Percentiles rank a stretch among this genome's conserved stretches.
Conservation (phyloP, 2,329 filamentous ascomycete species). For the Ophiocordyceps camponoti-leonardi region DNA sequence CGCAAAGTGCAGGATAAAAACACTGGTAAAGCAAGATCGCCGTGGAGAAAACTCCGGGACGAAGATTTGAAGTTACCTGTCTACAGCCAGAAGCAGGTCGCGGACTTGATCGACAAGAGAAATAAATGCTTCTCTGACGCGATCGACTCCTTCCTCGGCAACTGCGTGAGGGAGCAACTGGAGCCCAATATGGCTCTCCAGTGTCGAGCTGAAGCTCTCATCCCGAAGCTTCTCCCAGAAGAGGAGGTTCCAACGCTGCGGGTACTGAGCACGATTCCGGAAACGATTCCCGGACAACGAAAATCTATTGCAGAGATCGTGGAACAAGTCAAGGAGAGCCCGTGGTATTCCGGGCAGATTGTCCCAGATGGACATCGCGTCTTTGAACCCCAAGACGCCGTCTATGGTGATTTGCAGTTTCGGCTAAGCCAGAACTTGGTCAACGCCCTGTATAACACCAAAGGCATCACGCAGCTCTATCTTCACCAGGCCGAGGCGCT, state of each 20-base stretch:
- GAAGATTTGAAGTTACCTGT: conserved; percentile 84
- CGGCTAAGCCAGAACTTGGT: conserved; percentile 77
- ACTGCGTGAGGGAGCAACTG: conserved; percentile 43
- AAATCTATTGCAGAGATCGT: conserved; percentile 73
- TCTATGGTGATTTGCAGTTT: conserved; percentile 74
- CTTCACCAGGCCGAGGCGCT: conserved; percentile 88
- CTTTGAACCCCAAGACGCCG: conserved; percentile 67
- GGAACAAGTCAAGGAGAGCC: conserved; percentile 58
- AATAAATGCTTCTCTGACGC: conserved; percentile 70
- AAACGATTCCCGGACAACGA: conserved; percentile 62
- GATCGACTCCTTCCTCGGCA: conserved; percentile 59
- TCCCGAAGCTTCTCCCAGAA: conserved; percentile 41
- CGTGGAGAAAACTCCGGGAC: conserved; percentile 49
- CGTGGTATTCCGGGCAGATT: conserved; percentile 87
- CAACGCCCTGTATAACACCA: conserved; percentile 90
- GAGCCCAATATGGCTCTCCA: conserved; percentile 54
- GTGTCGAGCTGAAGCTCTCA: conserved; percentile 35
- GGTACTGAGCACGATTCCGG: conserved; percentile 34
- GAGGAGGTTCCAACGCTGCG: conserved; percentile 12
- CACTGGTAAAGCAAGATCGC: conserved; percentile 54
- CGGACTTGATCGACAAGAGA: conserved; percentile 71
- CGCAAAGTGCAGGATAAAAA: conserved; percentile 55
- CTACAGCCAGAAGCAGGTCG: conserved; percentile 85
- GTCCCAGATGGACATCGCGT: conserved; percentile 85
- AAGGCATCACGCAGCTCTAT: conserved; percentile 71